These are phyloP conservation scores for Pseudogymnoascus sp. DNA, from an alignment of 2,329 filamentous ascomycete species.

Conservation along the genomic window DNA sequence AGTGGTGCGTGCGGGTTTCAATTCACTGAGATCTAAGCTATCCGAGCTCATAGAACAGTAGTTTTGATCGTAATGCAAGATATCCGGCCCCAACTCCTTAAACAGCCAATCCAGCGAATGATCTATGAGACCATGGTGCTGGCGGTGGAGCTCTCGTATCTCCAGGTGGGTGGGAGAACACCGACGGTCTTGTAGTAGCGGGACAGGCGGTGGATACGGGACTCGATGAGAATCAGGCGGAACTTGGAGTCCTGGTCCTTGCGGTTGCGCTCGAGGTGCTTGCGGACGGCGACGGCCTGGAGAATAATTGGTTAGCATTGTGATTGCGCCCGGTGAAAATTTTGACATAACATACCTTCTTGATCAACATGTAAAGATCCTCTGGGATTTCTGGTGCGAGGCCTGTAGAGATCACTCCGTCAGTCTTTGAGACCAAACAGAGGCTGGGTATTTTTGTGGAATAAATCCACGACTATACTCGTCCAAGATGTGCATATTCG, in stretches of 20 bases:
- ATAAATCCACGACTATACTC: slow-evolving; percentile 12
- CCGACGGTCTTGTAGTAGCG: slow-evolving; percentile 98
- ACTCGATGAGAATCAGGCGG: slow-evolving; percentile 99
- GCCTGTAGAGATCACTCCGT: slow-evolving; percentile 90
- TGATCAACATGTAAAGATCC: slow-evolving; percentile 99
- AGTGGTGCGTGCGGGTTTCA: slow-evolving; percentile 8
- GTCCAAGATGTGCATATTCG: slow-evolving; percentile 19
- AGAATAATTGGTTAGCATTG: not conserved
- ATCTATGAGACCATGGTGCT: slow-evolving; percentile 86
- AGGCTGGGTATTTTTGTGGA: slow-evolving; percentile 50
- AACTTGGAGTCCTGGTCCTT: slow-evolving; percentile 99
- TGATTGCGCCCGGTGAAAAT: slow-evolving; percentile 18
- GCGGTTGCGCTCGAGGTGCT: slow-evolving; percentile 99
- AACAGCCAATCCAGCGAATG: slow-evolving; percentile 19
- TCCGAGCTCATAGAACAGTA: slow-evolving; percentile 8
- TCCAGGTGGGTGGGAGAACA: slow-evolving; percentile 86
- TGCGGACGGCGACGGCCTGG: slow-evolving; percentile 93
- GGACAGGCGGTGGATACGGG: slow-evolving; percentile 98
- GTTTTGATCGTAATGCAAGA: slow-evolving; percentile 23
- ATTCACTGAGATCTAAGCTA: slow-evolving; percentile 10
- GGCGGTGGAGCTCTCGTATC: slow-evolving; percentile 97
- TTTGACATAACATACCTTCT: slow-evolving; percentile 65
- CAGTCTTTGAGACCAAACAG: slow-evolving; percentile 79
- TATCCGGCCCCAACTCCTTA: slow-evolving; percentile 26
- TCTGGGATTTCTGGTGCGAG: slow-evolving; percentile 98